Percentiles rank a stretch among this genome's conserved stretches.
Evolutionary conservation across 108 stramenopile genomes (phyloP).

Genomic region (Skeletonema grethae): DNA sequence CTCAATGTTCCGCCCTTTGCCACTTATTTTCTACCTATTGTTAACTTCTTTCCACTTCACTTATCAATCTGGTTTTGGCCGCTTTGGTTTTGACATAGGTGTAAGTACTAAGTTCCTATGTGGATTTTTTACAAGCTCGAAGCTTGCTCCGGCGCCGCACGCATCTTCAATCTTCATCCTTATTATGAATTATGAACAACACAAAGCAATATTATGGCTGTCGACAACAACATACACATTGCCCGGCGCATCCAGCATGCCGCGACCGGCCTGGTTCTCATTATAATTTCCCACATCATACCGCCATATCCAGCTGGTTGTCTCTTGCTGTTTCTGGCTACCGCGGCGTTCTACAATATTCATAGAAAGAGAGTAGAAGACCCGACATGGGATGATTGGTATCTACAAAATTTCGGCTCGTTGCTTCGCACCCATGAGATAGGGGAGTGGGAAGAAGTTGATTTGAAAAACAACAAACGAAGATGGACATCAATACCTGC

Average conservation of each 20-base stretch:
- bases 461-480: conserved; percentile 1
- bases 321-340: conserved; percentile 21
- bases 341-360: conserved; percentile 16
- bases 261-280: conserved; percentile 29
- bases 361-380: conserved; percentile 26
- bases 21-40: no score
- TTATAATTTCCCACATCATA: conserved; percentile 36
- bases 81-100: no score
- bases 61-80: no score
- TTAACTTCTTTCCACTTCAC: no score
- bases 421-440: conserved; percentile 37
- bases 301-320: conserved; percentile 44
- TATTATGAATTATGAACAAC: no score
- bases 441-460: conserved; percentile 32
- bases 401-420: conserved; percentile 34
- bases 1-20: background rate
- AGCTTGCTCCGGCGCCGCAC: no score
- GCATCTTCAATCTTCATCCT: no score
- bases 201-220: no score
- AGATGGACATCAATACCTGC: conserved; percentile 22
- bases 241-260: conserved; percentile 44
- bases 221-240: conserved; percentile 16
- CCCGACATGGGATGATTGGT: conserved; percentile 34
- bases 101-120: no score
- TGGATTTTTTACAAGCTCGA: no score